These are phyloP conservation scores for Citrus reticulata DNA, from an alignment of 345 rosid species.

Conservation along the genomic window DNA sequence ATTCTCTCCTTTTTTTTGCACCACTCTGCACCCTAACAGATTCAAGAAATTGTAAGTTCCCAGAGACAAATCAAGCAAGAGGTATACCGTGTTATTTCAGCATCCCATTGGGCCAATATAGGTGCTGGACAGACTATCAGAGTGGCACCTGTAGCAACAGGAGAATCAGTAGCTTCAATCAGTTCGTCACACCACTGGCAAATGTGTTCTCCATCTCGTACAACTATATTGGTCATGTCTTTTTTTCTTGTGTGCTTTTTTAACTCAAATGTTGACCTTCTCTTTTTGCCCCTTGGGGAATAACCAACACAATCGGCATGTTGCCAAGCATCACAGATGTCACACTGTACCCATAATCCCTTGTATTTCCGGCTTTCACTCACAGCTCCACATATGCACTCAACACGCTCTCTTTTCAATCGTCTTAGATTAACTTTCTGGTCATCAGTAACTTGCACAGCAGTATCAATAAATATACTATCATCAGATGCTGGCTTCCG, in stretches of 20 bases:
- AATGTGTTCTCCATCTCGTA: conserved; percentile 70
- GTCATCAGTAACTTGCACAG: conserved; percentile 28
- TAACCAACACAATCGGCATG: conserved; percentile 98
- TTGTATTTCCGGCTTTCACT: conserved; percentile 70
- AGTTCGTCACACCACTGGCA: conserved; percentile 82
- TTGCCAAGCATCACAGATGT: conserved; percentile 98
- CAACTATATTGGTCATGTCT: conserved; percentile 41
- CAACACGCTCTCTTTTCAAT: conserved; percentile 83
- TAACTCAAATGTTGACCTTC: conserved; percentile 26
- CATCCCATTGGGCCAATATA: conserved; percentile 92
- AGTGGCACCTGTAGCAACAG: conserved; percentile 84
- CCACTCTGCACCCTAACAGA: neutral
- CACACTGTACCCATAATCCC: conserved; percentile 98
- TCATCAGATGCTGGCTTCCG: conserved; percentile 49
- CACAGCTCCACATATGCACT: conserved; percentile 96
- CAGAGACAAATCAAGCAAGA: conserved; percentile 15
- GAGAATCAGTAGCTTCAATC: conserved; percentile 66
- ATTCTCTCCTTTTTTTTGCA: neutral
- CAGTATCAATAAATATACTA: conserved; percentile 17
- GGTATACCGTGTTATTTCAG: conserved; percentile 77
- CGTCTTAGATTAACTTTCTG: conserved; percentile 45
- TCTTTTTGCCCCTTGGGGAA: conserved; percentile 63
- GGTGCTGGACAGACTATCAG: conserved; percentile 95
- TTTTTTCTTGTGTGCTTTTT: conserved; percentile 47
- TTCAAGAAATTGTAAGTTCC: conserved; percentile 5